Conservation (phyloP, 2,329 filamentous ascomycete species). For the Polytolypa hystricis region DNA sequence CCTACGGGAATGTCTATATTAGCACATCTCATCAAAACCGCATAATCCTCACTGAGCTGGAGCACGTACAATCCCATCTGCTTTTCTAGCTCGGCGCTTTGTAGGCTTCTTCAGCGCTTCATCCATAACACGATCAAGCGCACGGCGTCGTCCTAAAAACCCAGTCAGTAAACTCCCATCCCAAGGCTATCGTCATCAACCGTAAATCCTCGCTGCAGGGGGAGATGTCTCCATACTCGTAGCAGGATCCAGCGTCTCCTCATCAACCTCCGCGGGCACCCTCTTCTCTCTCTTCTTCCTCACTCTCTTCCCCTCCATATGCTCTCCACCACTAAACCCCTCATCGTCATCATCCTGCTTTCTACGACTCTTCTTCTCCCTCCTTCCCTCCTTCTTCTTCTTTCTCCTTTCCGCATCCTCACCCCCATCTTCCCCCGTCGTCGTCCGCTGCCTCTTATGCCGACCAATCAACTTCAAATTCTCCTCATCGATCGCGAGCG, state of each 20-base stretch:
- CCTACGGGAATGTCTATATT: constrained; percentile 41
- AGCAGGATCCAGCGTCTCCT: constrained; percentile 71
- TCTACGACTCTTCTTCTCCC: constrained; percentile 54
- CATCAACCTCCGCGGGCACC: constrained; percentile 52
- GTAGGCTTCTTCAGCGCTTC: constrained; percentile 72
- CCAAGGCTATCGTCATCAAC: neutral
- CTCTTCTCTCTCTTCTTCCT: constrained; percentile 41
- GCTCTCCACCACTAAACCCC: constrained; percentile 39
- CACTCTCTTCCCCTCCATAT: constrained; percentile 43
- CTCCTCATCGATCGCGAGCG: constrained; percentile 49
- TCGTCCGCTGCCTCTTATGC: constrained; percentile 54
- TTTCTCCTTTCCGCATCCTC: constrained; percentile 57
- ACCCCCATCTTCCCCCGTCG: constrained; percentile 45
- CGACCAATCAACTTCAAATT: constrained; percentile 51
- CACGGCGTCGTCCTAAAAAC: constrained; percentile 54
- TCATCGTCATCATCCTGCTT: constrained; percentile 51
- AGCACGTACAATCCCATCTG: constrained; percentile 68
- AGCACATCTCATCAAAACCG: constrained; percentile 1
- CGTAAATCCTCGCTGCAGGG: neutral
- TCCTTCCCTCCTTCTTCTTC: constrained; percentile 47
- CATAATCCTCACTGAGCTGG: neutral
- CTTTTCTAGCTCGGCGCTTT: constrained; percentile 61
- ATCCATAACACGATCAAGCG: constrained; percentile 78
- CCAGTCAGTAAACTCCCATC: constrained; percentile 5
- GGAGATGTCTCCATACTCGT: constrained; percentile 61